Percentiles rank a stretch among this genome's conserved stretches.
These are phyloP conservation scores for Diplodia corticola DNA, from an alignment of 2,329 filamentous ascomycete species.

Conservation along the genomic window DNA sequence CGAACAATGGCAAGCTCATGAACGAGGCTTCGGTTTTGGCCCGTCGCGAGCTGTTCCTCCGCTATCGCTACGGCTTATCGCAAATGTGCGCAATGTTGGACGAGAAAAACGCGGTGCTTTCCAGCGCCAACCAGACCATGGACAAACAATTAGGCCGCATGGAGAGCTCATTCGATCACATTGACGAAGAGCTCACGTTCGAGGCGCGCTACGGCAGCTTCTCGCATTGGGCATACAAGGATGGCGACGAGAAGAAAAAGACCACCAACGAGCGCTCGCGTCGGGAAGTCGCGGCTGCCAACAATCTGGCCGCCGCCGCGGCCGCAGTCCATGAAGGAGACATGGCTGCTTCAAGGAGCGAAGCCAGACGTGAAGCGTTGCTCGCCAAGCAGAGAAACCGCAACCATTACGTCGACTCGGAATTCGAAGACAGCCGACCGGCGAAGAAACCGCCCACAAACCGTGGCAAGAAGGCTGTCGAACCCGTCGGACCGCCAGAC, in stretches of 20 bases:
- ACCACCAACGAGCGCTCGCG: constrained; percentile 71
- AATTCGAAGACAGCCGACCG: constrained; percentile 68
- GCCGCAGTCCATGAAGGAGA: constrained; percentile 78
- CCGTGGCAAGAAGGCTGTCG: constrained; percentile 65
- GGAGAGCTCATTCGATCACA: constrained; percentile 81
- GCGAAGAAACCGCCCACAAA: constrained; percentile 63
- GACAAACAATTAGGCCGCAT: constrained; percentile 81
- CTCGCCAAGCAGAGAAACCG: constrained; percentile 65
- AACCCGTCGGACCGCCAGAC: constrained; percentile 46
- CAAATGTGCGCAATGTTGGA: constrained; percentile 89
- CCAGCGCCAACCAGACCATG: constrained; percentile 86
- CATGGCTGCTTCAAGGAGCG: constrained; percentile 75
- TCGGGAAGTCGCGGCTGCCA: constrained; percentile 74
- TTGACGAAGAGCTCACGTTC: constrained; percentile 88
- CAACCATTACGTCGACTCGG: constrained; percentile 72
- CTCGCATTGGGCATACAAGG: constrained; percentile 93
- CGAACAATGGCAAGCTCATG: constrained; percentile 19
- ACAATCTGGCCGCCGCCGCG: constrained; percentile 67
- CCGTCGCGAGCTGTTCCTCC: constrained; percentile 73
- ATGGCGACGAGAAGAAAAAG: constrained; percentile 62
- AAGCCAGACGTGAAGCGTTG: constrained; percentile 79
- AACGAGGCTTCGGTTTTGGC: constrained; percentile 57
- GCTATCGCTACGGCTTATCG: constrained; percentile 74
- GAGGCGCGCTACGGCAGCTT: constrained; percentile 90
- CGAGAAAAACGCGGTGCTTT: constrained; percentile 96